Evolutionary conservation across 345 rosid species (phyloP).

Genomic region (Brassica carinata): DNA sequence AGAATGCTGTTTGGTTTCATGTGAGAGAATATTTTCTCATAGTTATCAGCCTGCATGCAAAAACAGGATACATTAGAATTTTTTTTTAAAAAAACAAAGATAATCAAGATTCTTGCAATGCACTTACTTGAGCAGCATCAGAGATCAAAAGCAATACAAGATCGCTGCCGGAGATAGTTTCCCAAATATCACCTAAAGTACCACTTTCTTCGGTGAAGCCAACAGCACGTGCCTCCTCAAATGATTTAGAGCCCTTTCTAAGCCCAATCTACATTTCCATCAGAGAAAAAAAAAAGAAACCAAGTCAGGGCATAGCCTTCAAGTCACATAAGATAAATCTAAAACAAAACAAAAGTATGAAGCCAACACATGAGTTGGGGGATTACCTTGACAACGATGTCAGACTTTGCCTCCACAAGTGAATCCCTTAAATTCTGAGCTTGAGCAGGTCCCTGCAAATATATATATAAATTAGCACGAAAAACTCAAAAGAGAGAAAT

Average conservation of each 20-base stretch:
- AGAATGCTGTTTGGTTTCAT: constrained; percentile 97
- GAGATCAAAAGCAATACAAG: constrained; percentile 87
- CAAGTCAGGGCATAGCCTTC: constrained; percentile 18
- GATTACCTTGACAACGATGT: constrained; percentile 76
- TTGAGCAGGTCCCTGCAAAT: constrained; percentile 85
- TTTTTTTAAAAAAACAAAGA: too few species aligned
- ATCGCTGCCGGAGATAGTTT: constrained; percentile 87
- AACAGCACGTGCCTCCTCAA: constrained; percentile 86
- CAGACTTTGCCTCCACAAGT: constrained; percentile 78
- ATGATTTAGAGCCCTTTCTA: constrained; percentile 88
- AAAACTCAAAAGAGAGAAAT: too few species aligned
- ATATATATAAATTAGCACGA: background rate
- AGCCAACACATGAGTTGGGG: background rate
- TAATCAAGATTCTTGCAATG: background rate
- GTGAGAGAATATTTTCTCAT: constrained; percentile 76
- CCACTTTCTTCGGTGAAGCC: constrained; percentile 87
- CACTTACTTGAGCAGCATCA: constrained; percentile 86
- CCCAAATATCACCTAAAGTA: constrained; percentile 87
- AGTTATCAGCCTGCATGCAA: constrained; percentile 82
- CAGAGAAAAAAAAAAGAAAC: background rate
- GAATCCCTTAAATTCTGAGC: constrained; percentile 95
- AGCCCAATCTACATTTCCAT: constrained; percentile 64
- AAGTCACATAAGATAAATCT: background rate
- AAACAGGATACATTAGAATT: background rate
- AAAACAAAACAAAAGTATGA: background rate